Base-by-base conservation (phyloP, 2,329 filamentous ascomycete genomes). In the Geosmithia flava region DNA sequence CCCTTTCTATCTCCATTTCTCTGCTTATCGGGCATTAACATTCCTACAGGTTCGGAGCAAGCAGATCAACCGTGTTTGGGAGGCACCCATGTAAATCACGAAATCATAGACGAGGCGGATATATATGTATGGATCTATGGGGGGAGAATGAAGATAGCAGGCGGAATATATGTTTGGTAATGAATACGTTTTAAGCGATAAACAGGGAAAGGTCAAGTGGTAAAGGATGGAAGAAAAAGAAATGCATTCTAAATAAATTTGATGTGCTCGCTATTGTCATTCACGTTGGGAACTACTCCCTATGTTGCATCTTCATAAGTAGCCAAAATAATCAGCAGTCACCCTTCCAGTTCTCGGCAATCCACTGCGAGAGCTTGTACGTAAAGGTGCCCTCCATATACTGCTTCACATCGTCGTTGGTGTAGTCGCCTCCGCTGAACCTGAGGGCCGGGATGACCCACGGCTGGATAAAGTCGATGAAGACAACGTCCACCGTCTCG, bases 401-500 rank as follows among this genome's bases (percentile, higher is more conserved):
- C 23, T 58, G 53, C 54, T 67, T 55, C 1, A 80, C 70, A 54
- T 80, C 70, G 4, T 63, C 60, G 8, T 64, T 59, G 20, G 53
- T 63, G 49, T 75, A 81, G 23, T 72, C 69, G 1, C 70, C 71
- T 0, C 78, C 78, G 23, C 66, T 68, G 52, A 78, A 73, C 54
- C 81, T 80, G 52, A 95, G 68, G 2, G 88, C 89, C 11, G 84
- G 67, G 17, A 95, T 64, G 40, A 97, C 69, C 76, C 85, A 94
- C 10, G 81, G 81, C 64, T 93, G 77, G 37, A 97, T 81, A 62
- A 96, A 98, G 61, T 95, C 89, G 50, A 95, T 78, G 60, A 94
- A 98, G 15, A 96, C 81, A 7, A 98, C 62, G 62, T 97, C 91
- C 1, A 98, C 88, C 1, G 66, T 82, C 47, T 85, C 78, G 0